Base-by-base conservation (phyloP, 345 rosid genomes). In the Lenwebbia sp. region DNA sequence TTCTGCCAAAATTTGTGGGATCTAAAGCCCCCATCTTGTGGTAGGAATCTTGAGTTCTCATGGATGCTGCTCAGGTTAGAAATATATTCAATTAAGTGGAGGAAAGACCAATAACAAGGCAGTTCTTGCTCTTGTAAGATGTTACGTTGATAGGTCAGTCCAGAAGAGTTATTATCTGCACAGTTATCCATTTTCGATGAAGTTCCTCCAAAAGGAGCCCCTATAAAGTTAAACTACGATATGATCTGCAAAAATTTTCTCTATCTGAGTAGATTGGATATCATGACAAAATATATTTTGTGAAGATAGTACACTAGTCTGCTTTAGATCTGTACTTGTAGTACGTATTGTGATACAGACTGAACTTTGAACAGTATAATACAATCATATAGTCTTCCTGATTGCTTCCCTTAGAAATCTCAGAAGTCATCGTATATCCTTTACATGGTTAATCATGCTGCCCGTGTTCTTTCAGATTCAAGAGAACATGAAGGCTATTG, bases 401-500 rank as follows among this genome's bases (percentile, higher is more conserved):
- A 37, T 70, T 70, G 44, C 81, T 70, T 37, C 81, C 47, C 26
- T 19, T 70, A 37, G 14, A 33, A 70, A 70, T 37, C 47, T 70
- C 47, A 33, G 78, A 70, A 70, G 81, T 70, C 81, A 37, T 70
- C 81, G 21, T 70, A 37, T 70, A 37, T 37, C 47, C 47, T 37
- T 70, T 21, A 70, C 26, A 33, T 70, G 81, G 14, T 70, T 37
- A 70, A 33, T 37, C 47, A 37, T 70, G 47, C 47, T 11, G 25
- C 81, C 47, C 5, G 13, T 37, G 26, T 10, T 83, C 3, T 83
- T 90, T 87, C 93, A 96, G 99, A 91, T 97, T 90, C 98, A 94
- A 91, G 99, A 96, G 89, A 97, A 97, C 94, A 96, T 97, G 99
- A 97, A 96, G 87, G 98, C 99, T 56, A 88, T 97, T 83, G 98